These are phyloP conservation scores for Amylocystis lapponica DNA, from an alignment of 768 basidiomycete genomes.

Conservation along the genomic window DNA sequence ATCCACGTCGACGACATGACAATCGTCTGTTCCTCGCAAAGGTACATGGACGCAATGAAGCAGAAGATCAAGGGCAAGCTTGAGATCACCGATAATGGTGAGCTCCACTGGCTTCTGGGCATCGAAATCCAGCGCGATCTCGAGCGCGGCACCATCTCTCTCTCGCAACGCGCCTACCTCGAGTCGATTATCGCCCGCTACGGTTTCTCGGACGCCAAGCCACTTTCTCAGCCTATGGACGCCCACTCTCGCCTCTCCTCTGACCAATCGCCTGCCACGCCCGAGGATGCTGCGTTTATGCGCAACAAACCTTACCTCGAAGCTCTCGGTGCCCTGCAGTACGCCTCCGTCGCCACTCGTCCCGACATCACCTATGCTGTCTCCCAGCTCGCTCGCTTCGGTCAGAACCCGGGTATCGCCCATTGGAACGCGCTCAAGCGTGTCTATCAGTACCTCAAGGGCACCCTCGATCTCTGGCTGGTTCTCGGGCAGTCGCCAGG, in stretches of 20 bases:
- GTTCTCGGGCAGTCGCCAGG: constrained; percentile 10
- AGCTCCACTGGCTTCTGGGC: constrained; percentile 2
- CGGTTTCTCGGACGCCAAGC: constrained; percentile 16
- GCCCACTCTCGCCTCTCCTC: not conserved
- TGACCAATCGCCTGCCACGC: constrained; percentile 4
- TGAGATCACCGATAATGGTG: constrained; percentile 3
- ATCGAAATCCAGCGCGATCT: constrained; percentile 9
- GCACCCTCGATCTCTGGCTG: constrained; percentile 23
- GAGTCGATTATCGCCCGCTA: constrained; percentile 15
- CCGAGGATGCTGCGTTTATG: constrained; percentile 2
- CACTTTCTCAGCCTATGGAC: constrained; percentile 16
- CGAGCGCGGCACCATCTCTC: constrained; percentile 2
- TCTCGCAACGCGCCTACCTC: constrained; percentile 20
- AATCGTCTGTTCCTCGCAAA: not conserved
- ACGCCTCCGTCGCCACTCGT: constrained; percentile 20
- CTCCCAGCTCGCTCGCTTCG: constrained; percentile 20
- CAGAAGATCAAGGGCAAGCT: not conserved
- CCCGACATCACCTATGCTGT: constrained; percentile 33
- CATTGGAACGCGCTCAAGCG: constrained; percentile 36
- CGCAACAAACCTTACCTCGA: constrained; percentile 13
- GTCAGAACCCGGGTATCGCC: constrained; percentile 14
- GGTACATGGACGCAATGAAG: not conserved
- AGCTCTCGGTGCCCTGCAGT: constrained; percentile 19
- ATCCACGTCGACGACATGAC: constrained; percentile 9
- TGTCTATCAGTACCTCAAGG: constrained; percentile 31